A percentile compares a stretch with the other conserved stretches of the same genome.
phyloP scores from a whole-genome alignment of 1,139 yeast species.

The Candida pseudoviswanathii region DNA sequence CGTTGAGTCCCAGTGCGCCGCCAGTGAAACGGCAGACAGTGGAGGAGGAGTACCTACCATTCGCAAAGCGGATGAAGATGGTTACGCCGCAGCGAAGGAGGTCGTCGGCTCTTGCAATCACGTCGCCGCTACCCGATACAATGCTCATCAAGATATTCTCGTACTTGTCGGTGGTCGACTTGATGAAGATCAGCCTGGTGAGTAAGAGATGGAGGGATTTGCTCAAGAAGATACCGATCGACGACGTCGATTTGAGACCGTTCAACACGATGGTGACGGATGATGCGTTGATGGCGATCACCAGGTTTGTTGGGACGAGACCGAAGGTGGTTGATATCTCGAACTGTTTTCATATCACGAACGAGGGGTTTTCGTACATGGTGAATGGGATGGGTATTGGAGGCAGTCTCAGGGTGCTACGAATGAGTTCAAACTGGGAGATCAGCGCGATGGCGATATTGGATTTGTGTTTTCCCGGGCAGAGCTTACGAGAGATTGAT shows the following conservation, averaged over 20 bases:
- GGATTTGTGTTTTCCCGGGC: slow-evolving; percentile 73
- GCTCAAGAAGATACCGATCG: slow-evolving; percentile 19
- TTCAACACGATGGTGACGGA: slow-evolving; percentile 54
- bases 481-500: slow-evolving; percentile 59
- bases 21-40: slow-evolving; percentile 14
- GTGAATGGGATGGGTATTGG: slow-evolving; percentile 70
- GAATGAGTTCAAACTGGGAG: slow-evolving; percentile 76
- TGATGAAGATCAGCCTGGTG: slow-evolving; percentile 59
- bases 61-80: slow-evolving; percentile 52
- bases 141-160: slow-evolving; percentile 55
- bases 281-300: slow-evolving; percentile 54
- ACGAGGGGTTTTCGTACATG: slow-evolving; percentile 70
- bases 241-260: neutral
- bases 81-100: slow-evolving; percentile 49
- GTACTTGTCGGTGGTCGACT: slow-evolving; percentile 51
- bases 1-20: slow-evolving; percentile 20
- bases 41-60: slow-evolving; percentile 44
- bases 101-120: slow-evolving; percentile 53
- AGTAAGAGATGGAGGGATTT: slow-evolving; percentile 70
- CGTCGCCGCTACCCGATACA: slow-evolving; percentile 60
- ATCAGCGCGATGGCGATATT: slow-evolving; percentile 78
- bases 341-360: slow-evolving; percentile 76
- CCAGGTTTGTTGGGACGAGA: slow-evolving; percentile 70
- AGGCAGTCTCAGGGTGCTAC: slow-evolving; percentile 55
- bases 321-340: slow-evolving; percentile 64